These are phyloP conservation scores for Rhododendron williamsianum DNA, from an alignment of 148 eudicot genomes.

Conservation along the genomic window DNA sequence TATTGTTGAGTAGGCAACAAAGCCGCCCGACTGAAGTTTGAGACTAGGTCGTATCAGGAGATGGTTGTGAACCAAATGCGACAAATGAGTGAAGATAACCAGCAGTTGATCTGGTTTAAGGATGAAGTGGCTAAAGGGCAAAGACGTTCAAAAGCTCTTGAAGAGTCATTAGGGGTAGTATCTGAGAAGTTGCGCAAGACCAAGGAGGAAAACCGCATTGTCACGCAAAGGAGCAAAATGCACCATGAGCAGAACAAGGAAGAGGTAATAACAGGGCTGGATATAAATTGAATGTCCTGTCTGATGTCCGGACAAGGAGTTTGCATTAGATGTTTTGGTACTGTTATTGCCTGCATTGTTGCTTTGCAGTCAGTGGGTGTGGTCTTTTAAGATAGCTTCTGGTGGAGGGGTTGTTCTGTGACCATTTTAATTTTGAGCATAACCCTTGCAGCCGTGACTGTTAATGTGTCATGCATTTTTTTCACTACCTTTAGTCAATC, in stretches of 20 bases:
- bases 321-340: neutral
- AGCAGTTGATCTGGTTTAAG: conserved; percentile 51
- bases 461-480: neutral
- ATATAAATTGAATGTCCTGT: neutral
- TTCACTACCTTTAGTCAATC: neutral
- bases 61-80: conserved; percentile 50
- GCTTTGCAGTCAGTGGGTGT: neutral
- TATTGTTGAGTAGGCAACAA: conserved; percentile 38
- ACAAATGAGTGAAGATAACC: conserved; percentile 81
- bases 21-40: conserved; percentile 51
- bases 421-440: neutral
- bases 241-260: conserved; percentile 52
- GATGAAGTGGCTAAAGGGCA: conserved; percentile 47
- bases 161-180: conserved; percentile 37
- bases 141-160: conserved; percentile 38
- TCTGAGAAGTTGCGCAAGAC: conserved; percentile 42
- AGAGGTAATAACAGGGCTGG: conserved; percentile 38
- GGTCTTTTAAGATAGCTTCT: neutral
- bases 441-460: neutral
- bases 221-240: conserved; percentile 47
- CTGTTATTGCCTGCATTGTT: neutral
- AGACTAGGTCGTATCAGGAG: conserved; percentile 54
- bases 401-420: neutral
- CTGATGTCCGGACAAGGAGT: neutral
- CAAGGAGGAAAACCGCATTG: conserved; percentile 35